Base-by-base conservation (phyloP, 2,329 filamentous ascomycete species). In the Pseudocercospora fuligena region DNA sequence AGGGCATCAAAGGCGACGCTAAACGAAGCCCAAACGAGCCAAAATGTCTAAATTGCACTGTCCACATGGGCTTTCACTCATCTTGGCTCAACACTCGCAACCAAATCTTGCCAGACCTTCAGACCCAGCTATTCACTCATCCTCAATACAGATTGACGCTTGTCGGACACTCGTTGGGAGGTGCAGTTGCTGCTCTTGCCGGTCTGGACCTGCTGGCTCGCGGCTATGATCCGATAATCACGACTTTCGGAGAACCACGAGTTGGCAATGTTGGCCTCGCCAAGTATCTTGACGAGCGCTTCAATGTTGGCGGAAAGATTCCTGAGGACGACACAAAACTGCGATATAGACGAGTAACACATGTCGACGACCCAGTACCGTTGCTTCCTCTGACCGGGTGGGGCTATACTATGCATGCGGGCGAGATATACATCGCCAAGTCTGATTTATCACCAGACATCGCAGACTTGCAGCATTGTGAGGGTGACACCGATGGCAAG, bases 151-250 rank as follows among this genome's bases (percentile, higher is more conserved):
- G 88, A 47, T 81, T 98, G 14, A 89, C 91, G 25, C 83, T 99
- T 2, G 88, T 97, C 7, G 95, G 95, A 0, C 95, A 99, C 78
- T 97, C 92, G 60, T 87, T 99, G 0, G 95, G 95, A 21, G 95
- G 95, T 16, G 94, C 95, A 0, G 92, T 99, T 1, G 94, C 95
- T 2, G 90, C 92, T 1, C 86, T 99, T 3, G 95, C 94, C 0
- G 92, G 87, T 1, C 83, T 97, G 31, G 95, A 99, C 75, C 86
- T 97, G 75, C 86, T 88, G 66, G 86, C 89, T 0, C 83, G 90
- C n/a, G 92, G 91, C 19, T 95, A 90, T 89, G 80, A 90, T 8
- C 88, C 94, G 2, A 80, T 85, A 14, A 88, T 97, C 47, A 98
- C 94, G 5, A 98, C 95, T 0, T 99, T 97, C 79, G 95, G 95